Conservation (phyloP, 2,329 filamentous ascomycete species). For the Chalaropsis thielavioides region DNA sequence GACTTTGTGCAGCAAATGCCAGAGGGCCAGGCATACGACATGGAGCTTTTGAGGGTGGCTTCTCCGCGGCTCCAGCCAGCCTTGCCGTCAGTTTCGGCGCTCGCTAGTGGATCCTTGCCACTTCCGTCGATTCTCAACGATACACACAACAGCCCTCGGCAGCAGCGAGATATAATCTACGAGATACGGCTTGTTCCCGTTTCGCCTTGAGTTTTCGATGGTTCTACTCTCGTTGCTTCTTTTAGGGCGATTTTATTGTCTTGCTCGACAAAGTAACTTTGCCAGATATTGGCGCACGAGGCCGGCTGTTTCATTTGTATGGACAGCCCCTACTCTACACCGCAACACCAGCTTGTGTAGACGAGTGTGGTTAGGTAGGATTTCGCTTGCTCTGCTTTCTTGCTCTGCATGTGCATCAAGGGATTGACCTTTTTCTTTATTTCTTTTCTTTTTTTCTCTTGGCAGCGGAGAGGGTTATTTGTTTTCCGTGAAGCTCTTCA, state of each 20-base stretch:
- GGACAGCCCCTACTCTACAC: not conserved
- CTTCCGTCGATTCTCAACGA: constrained; percentile 10
- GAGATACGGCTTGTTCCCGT: constrained; percentile 12
- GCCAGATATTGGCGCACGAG: not conserved
- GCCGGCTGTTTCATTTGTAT: not conserved
- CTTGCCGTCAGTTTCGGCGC: constrained; percentile 6
- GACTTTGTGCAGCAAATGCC: constrained; percentile 70
- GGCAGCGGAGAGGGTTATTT: not conserved
- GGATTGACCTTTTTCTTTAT: not conserved
- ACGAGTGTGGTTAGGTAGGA: not conserved
- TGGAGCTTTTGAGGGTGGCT: constrained; percentile 26
- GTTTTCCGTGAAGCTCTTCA: not conserved
- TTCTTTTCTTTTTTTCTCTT: not conserved
- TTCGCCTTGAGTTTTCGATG: not conserved
- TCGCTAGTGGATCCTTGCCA: constrained; percentile 7
- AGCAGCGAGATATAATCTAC: constrained; percentile 3
- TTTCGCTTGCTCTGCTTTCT: not conserved
- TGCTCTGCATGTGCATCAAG: not conserved
- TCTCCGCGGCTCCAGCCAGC: not conserved
- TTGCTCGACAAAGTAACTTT: not conserved
- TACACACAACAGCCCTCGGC: not conserved
- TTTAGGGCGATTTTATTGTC: not conserved
- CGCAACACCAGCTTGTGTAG: not conserved
- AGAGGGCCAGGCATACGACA: constrained; percentile 55
- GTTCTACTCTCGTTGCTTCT: not conserved